A percentile compares a stretch with the other conserved stretches of the same genome.
Evolutionary conservation across 306 rosid species (phyloP).

Genomic region (Malus sieversii): DNA sequence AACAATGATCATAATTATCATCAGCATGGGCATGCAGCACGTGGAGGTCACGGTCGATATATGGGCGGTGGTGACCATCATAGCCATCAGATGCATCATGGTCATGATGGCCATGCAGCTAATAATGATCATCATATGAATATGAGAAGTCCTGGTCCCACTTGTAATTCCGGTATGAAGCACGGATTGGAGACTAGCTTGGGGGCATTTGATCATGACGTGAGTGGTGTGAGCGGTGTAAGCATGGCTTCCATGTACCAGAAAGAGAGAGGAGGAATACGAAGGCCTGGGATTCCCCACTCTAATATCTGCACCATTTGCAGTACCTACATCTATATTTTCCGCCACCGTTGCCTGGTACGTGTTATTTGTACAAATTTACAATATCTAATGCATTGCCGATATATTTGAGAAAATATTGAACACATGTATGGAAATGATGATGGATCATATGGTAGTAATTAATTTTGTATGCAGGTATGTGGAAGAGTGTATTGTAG

Average conservation of each 20-base stretch:
- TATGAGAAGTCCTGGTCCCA: neutral
- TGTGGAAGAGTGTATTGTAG: conserved; percentile 90
- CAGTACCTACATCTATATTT: conserved; percentile 43
- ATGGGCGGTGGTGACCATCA: neutral
- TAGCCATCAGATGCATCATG: neutral
- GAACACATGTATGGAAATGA: neutral
- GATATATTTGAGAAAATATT: neutral
- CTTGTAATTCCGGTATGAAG: conserved; percentile 6
- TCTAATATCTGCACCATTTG: conserved; percentile 74
- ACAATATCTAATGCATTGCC: neutral
- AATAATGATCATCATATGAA: neutral
- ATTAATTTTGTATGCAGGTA: conserved; percentile 39
- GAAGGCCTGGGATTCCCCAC: conserved; percentile 79
- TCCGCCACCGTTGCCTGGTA: conserved; percentile 82
- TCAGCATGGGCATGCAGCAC: neutral
- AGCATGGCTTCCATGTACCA: conserved; percentile 25
- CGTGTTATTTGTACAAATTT: neutral
- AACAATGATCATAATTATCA: neutral
- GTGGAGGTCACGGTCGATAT: neutral
- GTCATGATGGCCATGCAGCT: neutral
- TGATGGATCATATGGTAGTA: neutral
- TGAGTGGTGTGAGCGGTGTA: conserved; percentile 36
- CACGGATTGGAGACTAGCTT: conserved; percentile 21
- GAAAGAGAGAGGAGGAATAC: conserved; percentile 24
- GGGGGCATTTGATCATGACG: conserved; percentile 15